A percentile compares a stretch with the other conserved stretches of the same genome.
Evolutionary conservation across 1,139 yeast genomes (phyloP).

Genomic region (Protomyces gravidus): DNA sequence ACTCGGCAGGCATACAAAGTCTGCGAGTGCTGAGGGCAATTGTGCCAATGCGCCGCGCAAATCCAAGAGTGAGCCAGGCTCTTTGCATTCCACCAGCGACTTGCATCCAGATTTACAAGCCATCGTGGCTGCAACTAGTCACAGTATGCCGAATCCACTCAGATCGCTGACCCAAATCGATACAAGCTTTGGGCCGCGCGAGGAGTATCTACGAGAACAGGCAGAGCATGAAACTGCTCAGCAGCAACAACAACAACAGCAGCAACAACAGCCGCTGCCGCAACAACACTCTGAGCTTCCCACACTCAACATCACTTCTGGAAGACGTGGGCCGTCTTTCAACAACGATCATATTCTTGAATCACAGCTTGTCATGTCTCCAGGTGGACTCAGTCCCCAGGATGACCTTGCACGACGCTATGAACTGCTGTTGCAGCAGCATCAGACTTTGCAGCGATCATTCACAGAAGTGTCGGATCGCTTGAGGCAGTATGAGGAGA

Average conservation of each 20-base stretch:
- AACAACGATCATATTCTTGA: neutral
- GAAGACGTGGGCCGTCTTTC: neutral
- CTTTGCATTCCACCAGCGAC: neutral
- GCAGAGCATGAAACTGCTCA: neutral
- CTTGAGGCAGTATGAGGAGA: neutral
- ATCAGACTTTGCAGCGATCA: neutral
- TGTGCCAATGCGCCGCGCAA: constrained; percentile 22
- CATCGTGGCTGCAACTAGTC: neutral
- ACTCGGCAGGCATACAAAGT: constrained; percentile 57
- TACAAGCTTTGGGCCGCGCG: neutral
- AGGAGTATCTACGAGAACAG: neutral
- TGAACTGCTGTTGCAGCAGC: neutral
- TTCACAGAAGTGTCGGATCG: neutral
- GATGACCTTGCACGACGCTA: neutral
- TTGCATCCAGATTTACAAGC: neutral
- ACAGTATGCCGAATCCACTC: neutral
- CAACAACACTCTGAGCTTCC: neutral
- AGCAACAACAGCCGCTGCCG: neutral
- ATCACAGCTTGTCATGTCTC: neutral
- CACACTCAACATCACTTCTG: neutral
- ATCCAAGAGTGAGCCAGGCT: constrained; percentile 12
- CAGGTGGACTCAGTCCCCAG: neutral
- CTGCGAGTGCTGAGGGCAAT: constrained; percentile 38
- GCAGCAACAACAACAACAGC: neutral
- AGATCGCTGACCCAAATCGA: neutral